Evolutionary conservation across 805 yeast genomes (phyloP).

Genomic region (Metschnikowia dekortorum): DNA sequence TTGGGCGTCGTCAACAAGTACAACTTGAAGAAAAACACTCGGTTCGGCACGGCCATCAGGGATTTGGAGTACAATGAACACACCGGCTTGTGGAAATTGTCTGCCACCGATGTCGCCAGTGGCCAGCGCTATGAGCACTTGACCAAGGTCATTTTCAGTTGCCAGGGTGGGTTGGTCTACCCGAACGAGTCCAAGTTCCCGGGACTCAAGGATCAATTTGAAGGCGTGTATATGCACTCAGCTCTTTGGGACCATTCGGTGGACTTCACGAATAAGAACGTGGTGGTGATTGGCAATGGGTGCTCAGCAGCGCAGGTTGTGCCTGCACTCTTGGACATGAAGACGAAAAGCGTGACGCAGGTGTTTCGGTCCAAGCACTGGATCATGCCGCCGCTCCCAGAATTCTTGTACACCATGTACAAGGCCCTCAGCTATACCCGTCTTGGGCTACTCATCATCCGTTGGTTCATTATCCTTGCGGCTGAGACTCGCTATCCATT

Average conservation of each 20-base stretch:
- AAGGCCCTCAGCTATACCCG: conserved; percentile 22
- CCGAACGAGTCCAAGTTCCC: conserved; percentile 28
- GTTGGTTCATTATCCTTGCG: conserved; percentile 23
- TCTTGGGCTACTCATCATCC: conserved; percentile 24
- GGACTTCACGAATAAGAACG: conserved; percentile 30
- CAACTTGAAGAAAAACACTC: conserved; percentile 19
- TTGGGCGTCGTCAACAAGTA: conserved; percentile 28
- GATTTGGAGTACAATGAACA: conserved; percentile 22
- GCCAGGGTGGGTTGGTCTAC: conserved; percentile 36
- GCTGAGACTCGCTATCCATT: conserved; percentile 37
- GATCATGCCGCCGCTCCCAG: conserved; percentile 37
- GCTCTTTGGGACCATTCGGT: conserved; percentile 36
- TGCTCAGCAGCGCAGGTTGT: conserved; percentile 41
- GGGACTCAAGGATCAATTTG: conserved; percentile 32
- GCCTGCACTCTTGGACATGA: conserved; percentile 30
- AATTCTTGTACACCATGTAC: conserved; percentile 19
- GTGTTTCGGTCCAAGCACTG: conserved; percentile 34
- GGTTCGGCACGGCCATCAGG: conserved; percentile 22
- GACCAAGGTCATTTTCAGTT: conserved; percentile 22
- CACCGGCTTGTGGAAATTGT: conserved; percentile 26
- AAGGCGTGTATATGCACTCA: conserved; percentile 39
- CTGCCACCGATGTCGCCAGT: conserved; percentile 22
- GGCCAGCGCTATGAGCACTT: conserved; percentile 32
- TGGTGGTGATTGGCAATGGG: conserved; percentile 40
- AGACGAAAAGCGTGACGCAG: conserved; percentile 27